Base-by-base conservation (phyloP, 768 basidiomycete species). In the Auriscalpium microsporum region DNA sequence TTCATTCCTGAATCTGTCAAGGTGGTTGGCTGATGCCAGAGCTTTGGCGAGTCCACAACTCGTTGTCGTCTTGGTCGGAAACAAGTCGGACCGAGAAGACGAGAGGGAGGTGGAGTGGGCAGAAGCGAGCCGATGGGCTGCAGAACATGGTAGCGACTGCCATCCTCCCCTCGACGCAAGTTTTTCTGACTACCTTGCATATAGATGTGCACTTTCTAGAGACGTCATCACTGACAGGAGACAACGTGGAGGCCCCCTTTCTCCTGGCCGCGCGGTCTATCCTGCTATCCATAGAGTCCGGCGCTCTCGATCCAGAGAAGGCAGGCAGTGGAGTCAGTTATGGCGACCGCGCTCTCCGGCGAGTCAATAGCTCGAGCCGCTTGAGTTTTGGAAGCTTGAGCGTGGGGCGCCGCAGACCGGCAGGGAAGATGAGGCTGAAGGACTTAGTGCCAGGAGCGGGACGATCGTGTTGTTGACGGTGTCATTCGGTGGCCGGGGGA, bases 241-340 rank as follows among this genome's bases (percentile, higher is more conserved):
- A 94, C 61, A 97, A 98, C 64, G 87, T 94, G 52, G 88, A 94
- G 65, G 87, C 93, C 42, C 96, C 96, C 0, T 99, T 99, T 71
- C 72, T 90, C 48, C 75, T 90, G 45, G 85, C 89, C 19, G 90
- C 93, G 33, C 83, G 93, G 53, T 86, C 90, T 8, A 93, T 96
- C 60, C 75, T 97, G 53, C 77, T 94, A 21, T 82, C 90, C 19
- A 93, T 97, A 63, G 94, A 97, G 71, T 87, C 90, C 14, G 94
- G 93, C 28, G 75, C 77, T 14, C 78, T 97, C 40, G 92, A 97
- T 70, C 95, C 95, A 44, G 94, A 97, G 72, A 88, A 90, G 66
- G 82, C 90, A 14, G 95, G 93, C 1, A 94, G 90, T 58, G 96
- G 96, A 19, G 93, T 99, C 46, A 92, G 89, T 64, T 99, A 96